Evolutionary conservation across 106 monocot genomes (phyloP).

Genomic region (Gastrodia elata): DNA sequence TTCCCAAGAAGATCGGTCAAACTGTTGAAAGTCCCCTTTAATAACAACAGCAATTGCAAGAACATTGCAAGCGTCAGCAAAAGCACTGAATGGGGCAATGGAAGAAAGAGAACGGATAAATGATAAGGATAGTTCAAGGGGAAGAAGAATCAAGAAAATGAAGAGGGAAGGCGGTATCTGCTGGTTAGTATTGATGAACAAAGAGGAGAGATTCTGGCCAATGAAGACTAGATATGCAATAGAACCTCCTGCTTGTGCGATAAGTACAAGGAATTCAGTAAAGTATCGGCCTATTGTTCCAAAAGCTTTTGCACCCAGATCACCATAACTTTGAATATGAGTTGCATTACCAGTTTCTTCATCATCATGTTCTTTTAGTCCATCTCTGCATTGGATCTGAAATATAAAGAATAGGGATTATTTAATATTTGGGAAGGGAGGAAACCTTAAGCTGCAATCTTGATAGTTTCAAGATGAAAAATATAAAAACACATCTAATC

Average conservation of each 20-base stretch:
- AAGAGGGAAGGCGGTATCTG: constrained; percentile 37
- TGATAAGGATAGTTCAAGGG: constrained; percentile 61
- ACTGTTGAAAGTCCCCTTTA: constrained; percentile 63
- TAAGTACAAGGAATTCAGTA: constrained; percentile 70
- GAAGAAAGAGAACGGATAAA: constrained; percentile 74
- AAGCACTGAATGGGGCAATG: constrained; percentile 75
- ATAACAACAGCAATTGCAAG: constrained; percentile 90
- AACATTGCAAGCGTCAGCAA: constrained; percentile 87
- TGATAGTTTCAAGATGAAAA: neutral
- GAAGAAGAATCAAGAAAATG: constrained; percentile 71
- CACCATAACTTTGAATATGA: constrained; percentile 57
- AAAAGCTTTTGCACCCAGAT: constrained; percentile 70
- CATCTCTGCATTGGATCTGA: constrained; percentile 77
- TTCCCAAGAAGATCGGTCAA: constrained; percentile 21
- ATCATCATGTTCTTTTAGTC: constrained; percentile 33
- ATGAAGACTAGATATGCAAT: constrained; percentile 88
- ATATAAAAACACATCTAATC: neutral
- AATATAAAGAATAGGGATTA: neutral
- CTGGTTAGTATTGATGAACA: constrained; percentile 12
- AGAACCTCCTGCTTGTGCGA: constrained; percentile 79
- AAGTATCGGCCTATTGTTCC: constrained; percentile 53
- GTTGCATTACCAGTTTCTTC: constrained; percentile 14
- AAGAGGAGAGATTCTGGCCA: constrained; percentile 78
- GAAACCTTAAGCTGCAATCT: neutral
- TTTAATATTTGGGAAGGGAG: neutral